Evolutionary conservation across 371 early-diverging fungal genomes (phyloP), one percentile per base, ranked within the genome.

Genomic region (Cokeromyces recurvatus): DNA sequence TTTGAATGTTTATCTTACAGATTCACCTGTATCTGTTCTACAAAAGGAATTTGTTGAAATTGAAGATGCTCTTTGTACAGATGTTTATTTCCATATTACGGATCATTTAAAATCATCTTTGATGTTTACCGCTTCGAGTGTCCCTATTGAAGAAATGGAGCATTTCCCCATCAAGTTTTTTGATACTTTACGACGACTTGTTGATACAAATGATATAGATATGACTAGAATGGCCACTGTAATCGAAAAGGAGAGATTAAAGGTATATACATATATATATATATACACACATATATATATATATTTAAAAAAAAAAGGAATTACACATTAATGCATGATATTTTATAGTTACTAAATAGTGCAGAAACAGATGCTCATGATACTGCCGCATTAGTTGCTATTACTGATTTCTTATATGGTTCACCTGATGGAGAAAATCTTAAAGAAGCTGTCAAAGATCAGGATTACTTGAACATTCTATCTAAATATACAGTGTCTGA

Each of bases 31-130:
- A 0, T 74, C 84, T 3, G 60, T 81, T 8, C 56, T 85, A 46
- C 78, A 76, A 51, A 81, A 75, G 35, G 79, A 79, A 47, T 82
- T 85, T 69, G 85, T 85, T 15, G 85, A 85, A 49, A 79, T 71
- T 20, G 82, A 81, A 51, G 82, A 82, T 17, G 82, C 85, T 7
- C 70, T 80, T 22, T 82, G 82, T 54, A 84, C 85, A 53, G 84
- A 79, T 35, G 71, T 84, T 16, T 68, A 73, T 22, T 82, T 82
- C 48, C 55, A 69, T 32, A 64, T 64, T n/a, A 62, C 63, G 1
- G 74, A 77, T 54, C 82, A 81, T 50, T 62, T 81, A 17, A 79
- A 79, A 32, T 60, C 68, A 0, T 74, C 79, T 6, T 59, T 84
- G 37, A 65, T 60, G 31, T 63, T 81, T 22, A 63, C 59, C 2